phyloP scores from a whole-genome alignment of 2,329 filamentous ascomycete genomes.

The Neofusicoccum laricinum region DNA sequence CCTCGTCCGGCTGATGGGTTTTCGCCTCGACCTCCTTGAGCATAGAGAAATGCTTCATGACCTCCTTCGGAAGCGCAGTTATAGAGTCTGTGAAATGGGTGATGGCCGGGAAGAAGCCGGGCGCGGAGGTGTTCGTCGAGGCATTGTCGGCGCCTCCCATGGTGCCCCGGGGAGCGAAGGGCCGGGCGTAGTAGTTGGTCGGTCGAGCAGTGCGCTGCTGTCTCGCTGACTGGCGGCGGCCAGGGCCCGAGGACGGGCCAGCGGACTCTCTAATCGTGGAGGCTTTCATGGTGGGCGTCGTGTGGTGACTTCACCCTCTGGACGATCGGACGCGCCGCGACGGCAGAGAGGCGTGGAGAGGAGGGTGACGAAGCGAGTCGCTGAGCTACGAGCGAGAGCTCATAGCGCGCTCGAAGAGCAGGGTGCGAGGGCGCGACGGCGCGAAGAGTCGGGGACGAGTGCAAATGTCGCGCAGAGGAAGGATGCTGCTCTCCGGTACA shows the following conservation, averaged over 20 bases:
- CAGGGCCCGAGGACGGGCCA: background rate
- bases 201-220: conserved; percentile 46
- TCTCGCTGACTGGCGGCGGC: conserved; percentile 42
- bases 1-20: conserved; percentile 82
- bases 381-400: conserved; percentile 1
- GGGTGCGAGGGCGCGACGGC: background rate
- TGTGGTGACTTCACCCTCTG: conserved; percentile 13
- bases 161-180: conserved; percentile 39
- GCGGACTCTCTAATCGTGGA: conserved; percentile 13
- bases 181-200: conserved; percentile 52
- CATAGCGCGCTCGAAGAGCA: background rate
- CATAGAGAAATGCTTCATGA: conserved; percentile 91
- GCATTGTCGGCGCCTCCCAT: conserved; percentile 37
- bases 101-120: conserved; percentile 63
- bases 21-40: conserved; percentile 98
- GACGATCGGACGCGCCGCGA: conserved; percentile 4
- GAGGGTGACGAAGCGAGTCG: background rate
- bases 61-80: conserved; percentile 87
- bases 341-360: background rate
- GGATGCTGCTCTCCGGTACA: conserved; percentile 7
- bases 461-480: conserved; percentile 11
- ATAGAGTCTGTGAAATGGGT: conserved; percentile 86
- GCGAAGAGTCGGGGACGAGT: background rate
- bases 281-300: conserved; percentile 17
- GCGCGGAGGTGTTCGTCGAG: conserved; percentile 34